Base-by-base conservation (phyloP, 805 yeast species). In the Yarrowia bubula region DNA sequence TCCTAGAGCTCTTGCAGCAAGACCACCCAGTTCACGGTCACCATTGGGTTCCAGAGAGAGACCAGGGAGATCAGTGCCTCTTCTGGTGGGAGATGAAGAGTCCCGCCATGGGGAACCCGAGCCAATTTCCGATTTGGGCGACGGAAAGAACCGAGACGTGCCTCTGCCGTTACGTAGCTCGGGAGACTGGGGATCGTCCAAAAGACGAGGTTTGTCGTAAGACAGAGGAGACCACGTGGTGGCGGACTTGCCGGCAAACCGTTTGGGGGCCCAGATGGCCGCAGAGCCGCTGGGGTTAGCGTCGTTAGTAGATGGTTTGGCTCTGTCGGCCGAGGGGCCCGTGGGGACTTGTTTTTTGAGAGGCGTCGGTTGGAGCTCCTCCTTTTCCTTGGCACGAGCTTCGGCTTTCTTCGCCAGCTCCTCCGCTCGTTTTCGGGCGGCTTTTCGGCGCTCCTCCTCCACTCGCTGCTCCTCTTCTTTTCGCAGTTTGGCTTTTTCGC, bases 401-500 rank as follows among this genome's bases (percentile, higher is more conserved):
- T 55, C 61, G 8, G 71, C 67, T 43, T 65, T 65, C 51, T 68
- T 68, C 22, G 71, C 74, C 14, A 75, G 58, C 50, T 70, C 75
- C 50, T 73, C 77, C 1, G 76, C 75, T 32, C 71, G 67, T 55
- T 67, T 71, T 53, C 68, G 69, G 8, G 73, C 73, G 1, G 70
- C 71, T 63, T 69, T 73, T 33, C 68, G 69, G 28, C 72, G 67
- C 42, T 72, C 76, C 33, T 69, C 67, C 62, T 75, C 77, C 31
- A 55, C 60, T 13, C 67, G 66, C 65, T 64, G 69, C 58, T 75
- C 77, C 51, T 74, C 76, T 50, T 75, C 77, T 64, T 75, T 75
- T 13, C 77, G 70, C 63, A 68, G 71, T n/a, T 73, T 67, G 3
- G 77, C 78, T 44, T 69, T 70, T 57, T 74, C 78, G 9, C 74